Conservation (phyloP, 2,329 filamentous ascomycete species). For the Epicoccum nigrum region DNA sequence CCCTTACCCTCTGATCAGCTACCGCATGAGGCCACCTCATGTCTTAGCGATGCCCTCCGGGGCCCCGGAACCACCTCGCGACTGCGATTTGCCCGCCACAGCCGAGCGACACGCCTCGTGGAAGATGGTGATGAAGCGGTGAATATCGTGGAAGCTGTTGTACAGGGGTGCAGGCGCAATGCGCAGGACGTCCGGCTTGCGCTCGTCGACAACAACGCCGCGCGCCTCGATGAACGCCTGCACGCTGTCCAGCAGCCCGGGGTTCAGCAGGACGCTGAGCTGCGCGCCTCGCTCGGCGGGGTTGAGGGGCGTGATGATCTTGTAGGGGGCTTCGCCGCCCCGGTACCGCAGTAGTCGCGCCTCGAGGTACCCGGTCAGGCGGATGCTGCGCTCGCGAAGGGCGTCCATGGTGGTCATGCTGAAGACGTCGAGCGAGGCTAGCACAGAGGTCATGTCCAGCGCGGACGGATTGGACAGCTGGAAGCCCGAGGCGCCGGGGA, state of each 20-base stretch:
- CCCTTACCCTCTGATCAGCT: neutral
- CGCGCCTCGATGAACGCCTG: slow-evolving; percentile 67
- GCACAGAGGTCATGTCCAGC: slow-evolving; percentile 76
- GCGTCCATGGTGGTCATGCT: slow-evolving; percentile 71
- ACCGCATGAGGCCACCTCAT: slow-evolving; percentile 1
- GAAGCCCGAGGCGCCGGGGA: slow-evolving; percentile 78
- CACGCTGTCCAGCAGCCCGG: slow-evolving; percentile 73
- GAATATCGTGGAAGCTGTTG: slow-evolving; percentile 77
- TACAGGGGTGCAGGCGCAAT: slow-evolving; percentile 86
- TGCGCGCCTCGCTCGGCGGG: slow-evolving; percentile 76
- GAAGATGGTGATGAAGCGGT: slow-evolving; percentile 55
- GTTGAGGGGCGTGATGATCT: slow-evolving; percentile 72
- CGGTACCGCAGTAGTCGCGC: slow-evolving; percentile 38
- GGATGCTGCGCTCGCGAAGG: slow-evolving; percentile 73
- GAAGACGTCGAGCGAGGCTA: slow-evolving; percentile 76
- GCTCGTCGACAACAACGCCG: slow-evolving; percentile 80
- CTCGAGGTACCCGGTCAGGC: slow-evolving; percentile 79
- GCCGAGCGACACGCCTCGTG: slow-evolving; percentile 54
- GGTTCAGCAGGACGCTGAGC: slow-evolving; percentile 72
- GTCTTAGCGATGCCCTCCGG: slow-evolving; percentile 20
- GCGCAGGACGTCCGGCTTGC: slow-evolving; percentile 83
- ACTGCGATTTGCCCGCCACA: slow-evolving; percentile 2
- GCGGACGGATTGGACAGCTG: slow-evolving; percentile 86
- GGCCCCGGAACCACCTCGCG: neutral
- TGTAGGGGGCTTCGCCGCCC: slow-evolving; percentile 46